phyloP scores from a whole-genome alignment of 805 yeast species.

The Ogataea ramenticola region DNA sequence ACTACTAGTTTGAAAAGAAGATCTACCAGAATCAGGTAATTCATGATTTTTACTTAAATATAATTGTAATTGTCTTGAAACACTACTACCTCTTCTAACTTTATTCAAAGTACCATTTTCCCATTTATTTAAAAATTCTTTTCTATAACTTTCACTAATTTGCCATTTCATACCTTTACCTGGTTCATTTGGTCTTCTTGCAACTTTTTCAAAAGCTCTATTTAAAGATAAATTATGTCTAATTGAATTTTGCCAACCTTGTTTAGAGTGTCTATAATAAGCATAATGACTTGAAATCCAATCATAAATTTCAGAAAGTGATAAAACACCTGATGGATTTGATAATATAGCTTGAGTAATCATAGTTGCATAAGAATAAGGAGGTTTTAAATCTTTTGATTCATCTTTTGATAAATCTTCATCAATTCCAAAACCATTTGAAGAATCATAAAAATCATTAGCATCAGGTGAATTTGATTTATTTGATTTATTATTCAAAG shows the following conservation, averaged over 20 bases:
- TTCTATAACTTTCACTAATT: conserved; percentile 75
- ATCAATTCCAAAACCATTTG: conserved; percentile 14
- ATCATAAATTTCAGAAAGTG: conserved; percentile 84
- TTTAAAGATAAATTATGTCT: conserved; percentile 91
- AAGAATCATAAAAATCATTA: conserved; percentile 3
- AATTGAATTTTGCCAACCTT: conserved; percentile 98
- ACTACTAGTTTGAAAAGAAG: conserved; percentile 9
- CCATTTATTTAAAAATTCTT: conserved; percentile 78
- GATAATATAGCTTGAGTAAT: conserved; percentile 94
- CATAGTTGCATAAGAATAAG: conserved; percentile 96
- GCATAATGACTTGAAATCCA: conserved; percentile 89
- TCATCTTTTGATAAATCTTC: conserved; percentile 82
- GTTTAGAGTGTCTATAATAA: conserved; percentile 81
- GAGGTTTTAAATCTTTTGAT: conserved; percentile 90
- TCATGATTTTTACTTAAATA: conserved; percentile 57
- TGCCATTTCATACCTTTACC: conserved; percentile 99
- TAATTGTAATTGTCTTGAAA: conserved; percentile 70
- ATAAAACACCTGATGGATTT: conserved; percentile 78
- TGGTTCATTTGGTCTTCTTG: conserved; percentile 91
- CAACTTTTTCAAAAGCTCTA: conserved; percentile 96
- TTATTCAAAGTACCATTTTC: conserved; percentile 68
- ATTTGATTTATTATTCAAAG: no score
- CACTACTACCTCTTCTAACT: conserved; percentile 73
- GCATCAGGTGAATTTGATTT: no score
- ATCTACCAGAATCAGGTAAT: conserved; percentile 39